These are phyloP conservation scores for Solanum hybrid DNA, from an alignment of 305 asterid genomes.

Conservation along the genomic window DNA sequence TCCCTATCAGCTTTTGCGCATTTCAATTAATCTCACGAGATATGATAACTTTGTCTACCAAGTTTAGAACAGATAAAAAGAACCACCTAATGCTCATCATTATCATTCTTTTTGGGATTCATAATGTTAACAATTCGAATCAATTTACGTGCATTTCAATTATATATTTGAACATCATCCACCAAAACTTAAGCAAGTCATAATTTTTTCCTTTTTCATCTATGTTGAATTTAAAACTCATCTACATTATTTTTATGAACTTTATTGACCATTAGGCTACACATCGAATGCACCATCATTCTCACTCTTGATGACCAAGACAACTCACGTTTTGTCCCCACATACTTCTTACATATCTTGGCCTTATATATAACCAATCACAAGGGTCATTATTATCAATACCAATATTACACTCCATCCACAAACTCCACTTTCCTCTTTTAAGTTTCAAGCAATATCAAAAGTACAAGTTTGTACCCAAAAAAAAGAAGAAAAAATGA, in stretches of 20 bases:
- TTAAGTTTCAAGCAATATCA: background rate
- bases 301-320: background rate
- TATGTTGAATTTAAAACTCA: too few relatives aligned
- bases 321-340: background rate
- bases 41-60: too few relatives aligned
- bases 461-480: background rate
- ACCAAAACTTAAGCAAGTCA: background rate
- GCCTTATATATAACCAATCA: background rate
- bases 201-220: too few relatives aligned
- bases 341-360: background rate
- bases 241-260: background rate
- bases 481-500: background rate
- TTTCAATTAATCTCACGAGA: background rate
- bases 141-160: background rate
- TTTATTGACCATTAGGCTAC: background rate
- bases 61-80: rapidly evolving
- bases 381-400: background rate
- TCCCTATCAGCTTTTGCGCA: rapidly evolving
- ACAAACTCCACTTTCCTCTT: background rate
- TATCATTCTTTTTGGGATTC: background rate
- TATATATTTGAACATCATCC: background rate
- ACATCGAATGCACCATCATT: background rate
- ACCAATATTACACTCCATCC: background rate
- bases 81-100: background rate
- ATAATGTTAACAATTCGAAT: background rate